Evolutionary conservation across 495 filamentous ascomycete genomes (phyloP).

Genomic region (Penicillium psychrofluorescens): DNA sequence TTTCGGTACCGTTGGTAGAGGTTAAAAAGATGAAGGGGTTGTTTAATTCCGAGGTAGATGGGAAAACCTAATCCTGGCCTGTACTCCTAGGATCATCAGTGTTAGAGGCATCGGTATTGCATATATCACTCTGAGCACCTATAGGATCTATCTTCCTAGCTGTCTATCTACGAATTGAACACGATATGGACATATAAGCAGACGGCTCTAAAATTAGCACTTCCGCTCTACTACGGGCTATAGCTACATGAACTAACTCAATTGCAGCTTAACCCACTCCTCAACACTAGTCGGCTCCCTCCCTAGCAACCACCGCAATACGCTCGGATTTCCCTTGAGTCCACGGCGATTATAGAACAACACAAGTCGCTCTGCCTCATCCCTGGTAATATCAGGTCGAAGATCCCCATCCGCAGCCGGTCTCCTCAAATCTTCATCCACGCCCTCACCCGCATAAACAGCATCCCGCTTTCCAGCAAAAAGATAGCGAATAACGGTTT

Average conservation of each 20-base stretch:
- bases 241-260: neutral
- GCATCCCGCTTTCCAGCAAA: neutral
- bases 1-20: no score
- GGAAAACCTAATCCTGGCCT: no score
- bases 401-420: conserved; percentile 1
- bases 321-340: conserved; percentile 25
- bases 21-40: no score
- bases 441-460: neutral
- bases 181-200: no score
- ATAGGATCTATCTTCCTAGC: no score
- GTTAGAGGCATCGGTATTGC: no score
- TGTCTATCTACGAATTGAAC: no score
- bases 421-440: neutral
- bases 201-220: no score
- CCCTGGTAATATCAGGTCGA: conserved; percentile 6
- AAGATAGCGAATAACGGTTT: neutral
- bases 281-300: conserved; percentile 14
- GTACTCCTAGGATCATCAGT: no score
- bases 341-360: conserved; percentile 24
- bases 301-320: conserved; percentile 24
- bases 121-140: no score
- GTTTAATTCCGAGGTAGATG: no score
- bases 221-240: no score
- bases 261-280: neutral
- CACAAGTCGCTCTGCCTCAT: conserved; percentile 19